Conservation (phyloP, 441 rosid genomes). For the Cnidoscolus chayamansa region DNA sequence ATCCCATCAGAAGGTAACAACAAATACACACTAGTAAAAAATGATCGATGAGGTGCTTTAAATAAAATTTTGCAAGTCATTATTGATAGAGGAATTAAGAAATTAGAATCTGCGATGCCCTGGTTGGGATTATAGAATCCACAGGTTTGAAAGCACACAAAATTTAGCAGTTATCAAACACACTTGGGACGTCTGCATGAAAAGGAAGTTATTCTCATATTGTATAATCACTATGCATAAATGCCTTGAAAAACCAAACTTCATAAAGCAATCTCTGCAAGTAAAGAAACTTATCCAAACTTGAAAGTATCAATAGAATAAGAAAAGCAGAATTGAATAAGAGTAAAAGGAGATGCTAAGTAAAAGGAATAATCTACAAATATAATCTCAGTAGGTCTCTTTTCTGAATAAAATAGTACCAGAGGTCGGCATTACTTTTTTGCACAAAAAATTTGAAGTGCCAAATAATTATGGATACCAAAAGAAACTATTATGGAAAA, state of each 20-base stretch:
- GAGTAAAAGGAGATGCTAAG: constrained; percentile 32
- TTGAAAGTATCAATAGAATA: constrained; percentile 19
- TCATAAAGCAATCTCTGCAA: constrained; percentile 15
- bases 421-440: constrained; percentile 9
- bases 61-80: constrained; percentile 15
- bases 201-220: constrained; percentile 11
- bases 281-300: constrained; percentile 7
- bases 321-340: constrained; percentile 24
- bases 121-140: not conserved
- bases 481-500: constrained; percentile 6
- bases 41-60: constrained; percentile 3
- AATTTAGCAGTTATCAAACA: constrained; percentile 8
- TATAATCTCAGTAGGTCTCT: not conserved
- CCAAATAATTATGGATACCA: constrained; percentile 2
- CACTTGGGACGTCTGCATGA: not conserved
- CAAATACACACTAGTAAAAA: constrained; percentile 19
- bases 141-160: constrained; percentile 18
- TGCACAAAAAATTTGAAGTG: constrained; percentile 1
- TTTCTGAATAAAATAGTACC: constrained; percentile 16
- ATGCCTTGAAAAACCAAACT: constrained; percentile 21
- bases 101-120: constrained; percentile 21
- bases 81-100: not conserved
- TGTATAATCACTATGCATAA: constrained; percentile 23
- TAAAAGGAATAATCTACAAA: constrained; percentile 11
- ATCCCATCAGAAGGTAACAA: constrained; percentile 24